Conservation (phyloP, 257 asterid genomes). For the Solanum raphanifolium region DNA sequence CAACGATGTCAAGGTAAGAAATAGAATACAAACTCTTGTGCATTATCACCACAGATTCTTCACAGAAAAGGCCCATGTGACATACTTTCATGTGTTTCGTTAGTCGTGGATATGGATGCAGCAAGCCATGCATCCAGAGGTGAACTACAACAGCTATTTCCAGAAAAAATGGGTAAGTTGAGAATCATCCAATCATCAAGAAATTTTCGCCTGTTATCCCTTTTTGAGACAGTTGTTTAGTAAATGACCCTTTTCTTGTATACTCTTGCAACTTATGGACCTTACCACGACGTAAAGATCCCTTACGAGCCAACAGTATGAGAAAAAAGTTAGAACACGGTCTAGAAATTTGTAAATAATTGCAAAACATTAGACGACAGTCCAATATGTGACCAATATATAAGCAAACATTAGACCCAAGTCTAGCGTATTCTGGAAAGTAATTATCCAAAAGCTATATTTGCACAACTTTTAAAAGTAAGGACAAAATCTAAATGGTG, state of each 20-base stretch:
- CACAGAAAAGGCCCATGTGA: background rate
- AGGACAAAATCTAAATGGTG: background rate
- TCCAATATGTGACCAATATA: background rate
- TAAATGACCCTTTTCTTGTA: background rate
- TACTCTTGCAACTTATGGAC: background rate
- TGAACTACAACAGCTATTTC: conserved; percentile 72
- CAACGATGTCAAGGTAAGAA: conserved; percentile 66
- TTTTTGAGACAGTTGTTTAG: background rate
- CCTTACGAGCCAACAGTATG: background rate
- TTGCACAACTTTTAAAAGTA: background rate
- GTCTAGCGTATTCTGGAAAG: background rate
- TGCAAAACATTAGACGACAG: background rate
- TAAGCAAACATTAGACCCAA: background rate
- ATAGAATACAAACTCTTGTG: background rate
- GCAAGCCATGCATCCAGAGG: conserved; percentile 98
- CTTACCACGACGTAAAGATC: background rate
- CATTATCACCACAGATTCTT: background rate
- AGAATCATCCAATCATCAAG: background rate
- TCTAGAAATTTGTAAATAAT: background rate
- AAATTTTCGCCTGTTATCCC: background rate
- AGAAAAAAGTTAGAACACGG: background rate
- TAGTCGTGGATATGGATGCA: conserved; percentile 99
- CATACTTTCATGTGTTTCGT: background rate
- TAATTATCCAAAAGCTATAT: background rate
- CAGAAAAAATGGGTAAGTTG: conserved; percentile 72